phyloP scores from a whole-genome alignment of 257 asterid species.

The Lithospermum erythrorhizon region DNA sequence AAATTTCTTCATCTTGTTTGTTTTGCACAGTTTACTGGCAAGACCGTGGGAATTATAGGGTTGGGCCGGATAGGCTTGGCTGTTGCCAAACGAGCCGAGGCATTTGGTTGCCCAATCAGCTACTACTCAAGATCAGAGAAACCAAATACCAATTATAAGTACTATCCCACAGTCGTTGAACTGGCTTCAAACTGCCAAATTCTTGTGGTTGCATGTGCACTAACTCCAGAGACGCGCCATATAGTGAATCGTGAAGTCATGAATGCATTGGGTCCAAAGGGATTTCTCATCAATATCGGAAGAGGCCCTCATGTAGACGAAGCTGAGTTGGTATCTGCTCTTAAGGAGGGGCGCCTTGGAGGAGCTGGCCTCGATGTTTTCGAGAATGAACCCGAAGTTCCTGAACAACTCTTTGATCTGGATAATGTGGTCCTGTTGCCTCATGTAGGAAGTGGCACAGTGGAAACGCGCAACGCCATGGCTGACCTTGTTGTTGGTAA shows the following conservation, averaged over 20 bases:
- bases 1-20: not conserved
- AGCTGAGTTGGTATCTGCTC: conserved; percentile 50
- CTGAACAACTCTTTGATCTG: conserved; percentile 39
- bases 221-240: conserved; percentile 50
- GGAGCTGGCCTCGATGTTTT: conserved; percentile 90
- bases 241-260: conserved; percentile 48
- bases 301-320: conserved; percentile 67
- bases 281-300: conserved; percentile 60
- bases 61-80: conserved; percentile 83
- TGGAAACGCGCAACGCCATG: conserved; percentile 54
- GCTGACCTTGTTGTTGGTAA: conserved; percentile 69
- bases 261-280: conserved; percentile 59
- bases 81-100: conserved; percentile 64
- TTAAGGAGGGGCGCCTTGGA: conserved; percentile 58
- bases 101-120: conserved; percentile 58
- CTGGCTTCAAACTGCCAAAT: conserved; percentile 49
- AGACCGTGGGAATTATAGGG: conserved; percentile 64
- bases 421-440: conserved; percentile 57
- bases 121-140: conserved; percentile 62
- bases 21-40: conserved; percentile 63
- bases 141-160: conserved; percentile 31
- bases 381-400: conserved; percentile 62
- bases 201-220: conserved; percentile 51
- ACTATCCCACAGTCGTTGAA: conserved; percentile 34
- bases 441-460: conserved; percentile 55